Evolutionary conservation across 768 basidiomycete species (phyloP).

Genomic region (Leccinum fibrillosum): DNA sequence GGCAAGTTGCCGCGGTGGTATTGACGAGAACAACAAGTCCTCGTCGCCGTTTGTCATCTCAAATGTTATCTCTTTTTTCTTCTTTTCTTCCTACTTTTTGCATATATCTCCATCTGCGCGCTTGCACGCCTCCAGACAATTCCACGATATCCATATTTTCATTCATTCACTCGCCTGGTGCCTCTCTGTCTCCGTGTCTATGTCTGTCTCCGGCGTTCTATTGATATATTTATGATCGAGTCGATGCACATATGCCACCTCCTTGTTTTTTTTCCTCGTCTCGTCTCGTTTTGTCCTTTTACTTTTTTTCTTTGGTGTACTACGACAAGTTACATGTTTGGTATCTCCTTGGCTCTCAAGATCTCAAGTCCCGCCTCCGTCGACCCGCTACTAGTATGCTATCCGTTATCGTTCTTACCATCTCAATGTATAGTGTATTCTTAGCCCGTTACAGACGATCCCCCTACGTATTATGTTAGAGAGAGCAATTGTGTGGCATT

Average conservation of each 20-base stretch:
- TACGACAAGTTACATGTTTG: not conserved
- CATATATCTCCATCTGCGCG: not conserved
- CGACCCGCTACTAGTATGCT: not conserved
- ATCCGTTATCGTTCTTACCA: not conserved
- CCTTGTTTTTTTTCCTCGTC: not conserved
- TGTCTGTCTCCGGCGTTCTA: not conserved
- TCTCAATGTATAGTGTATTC: not conserved
- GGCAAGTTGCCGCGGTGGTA: conserved; percentile 52
- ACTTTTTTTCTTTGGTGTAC: not conserved
- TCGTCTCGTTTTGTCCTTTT: not conserved
- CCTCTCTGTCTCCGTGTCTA: not conserved
- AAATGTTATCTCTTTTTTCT: not conserved
- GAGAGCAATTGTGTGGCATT: not conserved
- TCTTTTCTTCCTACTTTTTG: conserved; percentile 9
- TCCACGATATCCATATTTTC: not conserved
- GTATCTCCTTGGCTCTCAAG: not conserved
- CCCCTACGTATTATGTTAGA: not conserved
- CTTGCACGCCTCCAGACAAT: not conserved
- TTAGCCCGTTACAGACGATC: not conserved
- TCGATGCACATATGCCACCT: not conserved
- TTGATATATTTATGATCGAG: not conserved
- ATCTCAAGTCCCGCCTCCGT: not conserved
- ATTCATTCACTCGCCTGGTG: not conserved
- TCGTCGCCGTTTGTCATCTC: not conserved
- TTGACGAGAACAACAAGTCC: conserved; percentile 25